Conservation (phyloP, 768 basidiomycete species). For the Psilocybe sp. region DNA sequence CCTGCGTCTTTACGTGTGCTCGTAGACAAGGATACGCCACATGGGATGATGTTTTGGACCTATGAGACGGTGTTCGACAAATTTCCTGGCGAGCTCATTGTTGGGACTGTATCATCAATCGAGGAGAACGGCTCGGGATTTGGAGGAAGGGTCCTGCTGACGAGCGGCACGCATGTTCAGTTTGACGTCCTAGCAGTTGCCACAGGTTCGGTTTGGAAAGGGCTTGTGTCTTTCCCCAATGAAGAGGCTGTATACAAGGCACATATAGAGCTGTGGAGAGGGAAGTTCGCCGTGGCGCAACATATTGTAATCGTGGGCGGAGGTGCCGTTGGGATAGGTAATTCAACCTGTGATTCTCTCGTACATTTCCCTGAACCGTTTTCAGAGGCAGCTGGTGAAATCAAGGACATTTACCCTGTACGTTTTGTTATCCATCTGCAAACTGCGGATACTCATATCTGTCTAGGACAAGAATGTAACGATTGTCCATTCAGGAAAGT, state of each 20-base stretch:
- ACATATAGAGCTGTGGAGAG: constrained; percentile 19
- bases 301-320: constrained; percentile 25
- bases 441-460: constrained; percentile 24
- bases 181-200: constrained; percentile 58
- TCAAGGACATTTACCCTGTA: constrained; percentile 24
- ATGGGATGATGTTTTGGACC: constrained; percentile 22
- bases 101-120: constrained; percentile 28
- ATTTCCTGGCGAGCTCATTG: constrained; percentile 33
- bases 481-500: constrained; percentile 47
- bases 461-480: constrained; percentile 45
- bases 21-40: constrained; percentile 34
- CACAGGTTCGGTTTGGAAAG: constrained; percentile 48
- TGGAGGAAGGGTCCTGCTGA: constrained; percentile 41
- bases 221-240: constrained; percentile 30
- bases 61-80: constrained; percentile 18
- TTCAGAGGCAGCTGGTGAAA: constrained; percentile 22
- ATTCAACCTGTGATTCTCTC: constrained; percentile 6
- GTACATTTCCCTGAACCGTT: background rate
- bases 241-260: constrained; percentile 10
- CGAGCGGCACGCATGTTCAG: constrained; percentile 37
- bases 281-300: constrained; percentile 18
- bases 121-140: constrained; percentile 26
- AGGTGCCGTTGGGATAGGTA: constrained; percentile 25
- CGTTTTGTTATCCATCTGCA: background rate
- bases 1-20: constrained; percentile 48